Evolutionary conservation across 139 green algal genomes (phyloP).

Genomic region (Chlamydomonas sp.): DNA sequence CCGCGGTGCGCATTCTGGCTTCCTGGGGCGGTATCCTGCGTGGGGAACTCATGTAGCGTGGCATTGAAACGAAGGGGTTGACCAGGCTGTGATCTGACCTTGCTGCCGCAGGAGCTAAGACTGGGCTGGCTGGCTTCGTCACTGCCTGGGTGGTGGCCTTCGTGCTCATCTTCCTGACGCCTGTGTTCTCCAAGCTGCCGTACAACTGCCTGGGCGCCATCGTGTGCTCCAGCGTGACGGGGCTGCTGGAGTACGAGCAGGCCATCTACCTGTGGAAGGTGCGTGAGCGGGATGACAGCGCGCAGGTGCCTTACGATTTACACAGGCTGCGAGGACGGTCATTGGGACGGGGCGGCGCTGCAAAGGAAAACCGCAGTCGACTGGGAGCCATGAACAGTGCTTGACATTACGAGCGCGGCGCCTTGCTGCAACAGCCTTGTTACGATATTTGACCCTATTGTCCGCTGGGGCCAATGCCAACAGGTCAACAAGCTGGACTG

Average conservation of each 20-base stretch:
- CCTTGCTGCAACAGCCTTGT: neutral
- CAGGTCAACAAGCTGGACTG: constrained; percentile 71
- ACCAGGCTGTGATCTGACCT: no score
- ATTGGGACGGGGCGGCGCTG: no score
- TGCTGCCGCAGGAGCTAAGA: constrained; percentile 61
- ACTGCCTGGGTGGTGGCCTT: constrained; percentile 71
- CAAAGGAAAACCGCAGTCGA: no score
- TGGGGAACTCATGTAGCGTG: no score
- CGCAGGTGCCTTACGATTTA: no score
- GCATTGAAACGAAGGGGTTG: no score
- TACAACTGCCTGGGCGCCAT: constrained; percentile 81
- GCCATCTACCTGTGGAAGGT: constrained; percentile 65
- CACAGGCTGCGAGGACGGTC: no score
- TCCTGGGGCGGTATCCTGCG: no score
- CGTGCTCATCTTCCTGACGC: constrained; percentile 79
- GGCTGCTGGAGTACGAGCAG: constrained; percentile 73
- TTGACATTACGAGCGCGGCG: neutral
- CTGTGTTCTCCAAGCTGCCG: constrained; percentile 78
- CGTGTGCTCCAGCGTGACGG: constrained; percentile 72
- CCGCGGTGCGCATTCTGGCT: no score
- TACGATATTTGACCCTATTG: neutral
- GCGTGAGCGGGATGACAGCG: neutral
- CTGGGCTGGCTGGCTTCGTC: constrained; percentile 56
- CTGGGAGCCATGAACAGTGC: neutral
- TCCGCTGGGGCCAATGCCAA: neutral